phyloP scores from a whole-genome alignment of 306 rosid species.

The barrel medic (Medicago truncatula) region DNA sequence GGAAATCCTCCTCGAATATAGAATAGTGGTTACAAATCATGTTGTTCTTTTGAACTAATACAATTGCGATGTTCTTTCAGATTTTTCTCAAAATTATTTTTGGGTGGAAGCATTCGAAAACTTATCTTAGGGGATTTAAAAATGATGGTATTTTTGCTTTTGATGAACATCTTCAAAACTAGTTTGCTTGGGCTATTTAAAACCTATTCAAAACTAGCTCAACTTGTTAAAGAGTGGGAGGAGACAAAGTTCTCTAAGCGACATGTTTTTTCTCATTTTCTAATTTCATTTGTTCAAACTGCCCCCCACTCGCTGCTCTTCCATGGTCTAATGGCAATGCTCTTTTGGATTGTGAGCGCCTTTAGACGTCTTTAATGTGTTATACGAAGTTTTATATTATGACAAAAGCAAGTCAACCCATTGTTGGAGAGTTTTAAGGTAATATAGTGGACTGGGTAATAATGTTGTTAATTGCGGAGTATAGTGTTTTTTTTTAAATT shows the following conservation, averaged over 20 bases:
- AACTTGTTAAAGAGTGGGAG: constrained; percentile 1
- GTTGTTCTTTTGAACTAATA: constrained; percentile 19
- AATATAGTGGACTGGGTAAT: not conserved
- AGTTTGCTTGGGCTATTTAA: constrained; percentile 5
- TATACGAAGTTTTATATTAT: constrained; percentile 8
- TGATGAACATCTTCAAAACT: constrained; percentile 21
- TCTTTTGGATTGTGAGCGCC: constrained; percentile 1
- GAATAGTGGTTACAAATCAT: not conserved
- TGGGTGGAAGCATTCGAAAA: constrained; percentile 37
- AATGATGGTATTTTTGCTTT: not conserved
- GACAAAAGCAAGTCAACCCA: constrained; percentile 11
- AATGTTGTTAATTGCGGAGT: too few relatives aligned
- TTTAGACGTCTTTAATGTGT: not conserved
- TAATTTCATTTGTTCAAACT: constrained; percentile 8
- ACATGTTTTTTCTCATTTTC: not conserved
- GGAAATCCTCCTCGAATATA: not conserved
- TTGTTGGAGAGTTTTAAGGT: constrained; percentile 4
- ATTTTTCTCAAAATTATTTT: constrained; percentile 15
- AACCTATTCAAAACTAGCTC: not conserved
- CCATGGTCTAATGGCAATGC: not conserved
- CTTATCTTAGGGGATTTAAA: not conserved
- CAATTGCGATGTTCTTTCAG: not conserved
- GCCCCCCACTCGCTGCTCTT: not conserved
- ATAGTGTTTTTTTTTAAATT: too few relatives aligned
- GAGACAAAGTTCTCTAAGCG: not conserved